Percentiles rank a stretch among this genome's conserved stretches.
Evolutionary conservation across 2,329 filamentous ascomycete species (phyloP).

Genomic region (Metarhizium rileyi): DNA sequence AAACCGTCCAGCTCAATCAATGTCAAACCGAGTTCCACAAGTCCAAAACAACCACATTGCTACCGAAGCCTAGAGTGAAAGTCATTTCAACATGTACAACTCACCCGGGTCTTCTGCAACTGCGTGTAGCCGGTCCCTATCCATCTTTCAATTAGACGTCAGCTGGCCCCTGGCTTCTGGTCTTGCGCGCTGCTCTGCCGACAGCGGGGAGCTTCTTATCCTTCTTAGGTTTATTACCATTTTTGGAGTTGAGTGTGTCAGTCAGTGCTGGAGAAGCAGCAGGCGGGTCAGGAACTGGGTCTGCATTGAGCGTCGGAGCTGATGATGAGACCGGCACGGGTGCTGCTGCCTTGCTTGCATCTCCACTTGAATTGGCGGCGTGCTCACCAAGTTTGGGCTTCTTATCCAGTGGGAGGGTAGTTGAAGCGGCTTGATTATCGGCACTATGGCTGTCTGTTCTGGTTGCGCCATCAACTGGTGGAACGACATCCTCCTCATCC

Average conservation of each 20-base stretch:
- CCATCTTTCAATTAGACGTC: constrained; percentile 12
- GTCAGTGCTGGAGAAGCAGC: not conserved
- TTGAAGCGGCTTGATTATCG: constrained; percentile 14
- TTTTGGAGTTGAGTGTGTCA: constrained; percentile 13
- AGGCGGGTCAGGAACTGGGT: not conserved
- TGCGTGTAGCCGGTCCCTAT: not conserved
- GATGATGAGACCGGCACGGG: not conserved
- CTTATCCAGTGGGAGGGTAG: constrained; percentile 22
- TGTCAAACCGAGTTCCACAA: not conserved
- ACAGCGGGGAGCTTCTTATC: constrained; percentile 25
- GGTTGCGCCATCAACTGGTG: constrained; percentile 12
- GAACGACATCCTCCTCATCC: constrained; percentile 15
- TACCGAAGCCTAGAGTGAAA: not conserved
- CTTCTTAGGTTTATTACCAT: constrained; percentile 21
- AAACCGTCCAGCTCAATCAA: not conserved
- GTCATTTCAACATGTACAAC: not conserved
- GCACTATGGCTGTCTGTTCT: constrained; percentile 6
- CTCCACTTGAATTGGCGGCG: constrained; percentile 11
- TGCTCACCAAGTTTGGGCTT: constrained; percentile 30
- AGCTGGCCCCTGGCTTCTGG: constrained; percentile 31
- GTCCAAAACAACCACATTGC: not conserved
- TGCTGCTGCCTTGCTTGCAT: not conserved
- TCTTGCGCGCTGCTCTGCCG: constrained; percentile 31
- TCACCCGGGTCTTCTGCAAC: not conserved
- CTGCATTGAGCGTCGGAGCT: not conserved